Percentiles rank a stretch among this genome's conserved stretches.
These are phyloP conservation scores for Curvularia eragrostidis DNA, from an alignment of 2,329 filamentous ascomycete species.

Conservation along the genomic window DNA sequence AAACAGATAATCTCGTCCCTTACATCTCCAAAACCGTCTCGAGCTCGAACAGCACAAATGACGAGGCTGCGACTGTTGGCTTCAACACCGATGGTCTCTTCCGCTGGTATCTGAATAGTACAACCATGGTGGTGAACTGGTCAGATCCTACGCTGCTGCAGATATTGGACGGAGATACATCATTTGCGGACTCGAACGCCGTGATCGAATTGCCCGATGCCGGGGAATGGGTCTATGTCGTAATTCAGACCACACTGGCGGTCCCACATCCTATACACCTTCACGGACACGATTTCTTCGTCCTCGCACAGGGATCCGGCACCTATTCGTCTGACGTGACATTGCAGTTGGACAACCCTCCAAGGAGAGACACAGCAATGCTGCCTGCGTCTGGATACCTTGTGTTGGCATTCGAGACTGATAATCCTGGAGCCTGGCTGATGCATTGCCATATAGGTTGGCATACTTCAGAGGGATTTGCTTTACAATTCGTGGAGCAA, in stretches of 20 bases:
- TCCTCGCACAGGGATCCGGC: slow-evolving; percentile 40
- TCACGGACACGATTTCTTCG: slow-evolving; percentile 45
- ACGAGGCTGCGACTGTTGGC: slow-evolving; percentile 40
- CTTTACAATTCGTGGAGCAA: slow-evolving; percentile 43
- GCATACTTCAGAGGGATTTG: slow-evolving; percentile 46
- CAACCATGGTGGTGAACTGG: slow-evolving; percentile 50
- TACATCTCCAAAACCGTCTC: slow-evolving; percentile 46
- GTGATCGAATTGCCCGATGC: slow-evolving; percentile 34
- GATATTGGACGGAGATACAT: slow-evolving; percentile 43
- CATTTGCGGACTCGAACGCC: slow-evolving; percentile 41
- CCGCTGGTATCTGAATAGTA: slow-evolving; percentile 52
- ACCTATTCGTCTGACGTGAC: slow-evolving; percentile 21
- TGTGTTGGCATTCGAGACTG: slow-evolving; percentile 45
- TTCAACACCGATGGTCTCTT: slow-evolving; percentile 47
- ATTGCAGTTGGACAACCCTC: slow-evolving; percentile 41
- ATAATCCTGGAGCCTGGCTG: slow-evolving; percentile 49
- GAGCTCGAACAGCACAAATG: slow-evolving; percentile 26
- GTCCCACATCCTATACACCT: slow-evolving; percentile 45
- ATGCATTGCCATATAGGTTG: slow-evolving; percentile 50
- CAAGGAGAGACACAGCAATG: slow-evolving; percentile 43
- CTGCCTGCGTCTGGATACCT: slow-evolving; percentile 42
- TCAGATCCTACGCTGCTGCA: slow-evolving; percentile 49
- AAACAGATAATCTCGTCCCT: slow-evolving; percentile 37
- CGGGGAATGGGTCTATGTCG: slow-evolving; percentile 50
- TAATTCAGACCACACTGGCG: slow-evolving; percentile 48